These are phyloP conservation scores for Geranium brycei DNA, from an alignment of 345 rosid genomes.

Conservation along the genomic window DNA sequence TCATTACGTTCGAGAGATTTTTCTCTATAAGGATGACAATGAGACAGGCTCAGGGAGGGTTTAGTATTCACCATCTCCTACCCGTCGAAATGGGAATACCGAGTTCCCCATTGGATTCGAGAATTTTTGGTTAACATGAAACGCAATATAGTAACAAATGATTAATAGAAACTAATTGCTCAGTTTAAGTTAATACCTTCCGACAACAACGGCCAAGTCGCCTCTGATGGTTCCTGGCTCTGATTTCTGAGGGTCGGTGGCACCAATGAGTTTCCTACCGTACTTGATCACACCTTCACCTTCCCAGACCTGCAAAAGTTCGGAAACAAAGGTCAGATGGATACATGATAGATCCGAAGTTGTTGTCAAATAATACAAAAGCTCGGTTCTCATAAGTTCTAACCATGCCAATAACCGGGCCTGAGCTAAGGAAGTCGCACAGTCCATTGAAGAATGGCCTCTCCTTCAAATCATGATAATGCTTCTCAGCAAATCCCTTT, in stretches of 20 bases:
- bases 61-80: no score
- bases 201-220: constrained; percentile 87
- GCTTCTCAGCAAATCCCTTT: constrained; percentile 75
- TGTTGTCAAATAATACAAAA: neutral
- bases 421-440: constrained; percentile 96
- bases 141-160: neutral
- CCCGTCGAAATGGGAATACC: no score
- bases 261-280: constrained; percentile 91
- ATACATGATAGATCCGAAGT: neutral
- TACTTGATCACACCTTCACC: constrained; percentile 93
- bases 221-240: constrained; percentile 98
- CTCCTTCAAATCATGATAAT: constrained; percentile 86
- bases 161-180: neutral
- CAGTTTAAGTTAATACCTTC: constrained; percentile 43
- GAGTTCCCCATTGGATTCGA: no score
- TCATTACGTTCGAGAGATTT: no score
- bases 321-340: neutral
- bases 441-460: constrained; percentile 91
- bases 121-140: neutral
- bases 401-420: constrained; percentile 98
- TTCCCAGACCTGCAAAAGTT: constrained; percentile 75
- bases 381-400: constrained; percentile 20
- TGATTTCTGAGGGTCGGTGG: constrained; percentile 97
- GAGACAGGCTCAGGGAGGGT: no score
- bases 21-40: no score